These are phyloP conservation scores for Kluyveromyces sp. DNA, from an alignment of 1,139 yeast genomes.

Conservation along the genomic window DNA sequence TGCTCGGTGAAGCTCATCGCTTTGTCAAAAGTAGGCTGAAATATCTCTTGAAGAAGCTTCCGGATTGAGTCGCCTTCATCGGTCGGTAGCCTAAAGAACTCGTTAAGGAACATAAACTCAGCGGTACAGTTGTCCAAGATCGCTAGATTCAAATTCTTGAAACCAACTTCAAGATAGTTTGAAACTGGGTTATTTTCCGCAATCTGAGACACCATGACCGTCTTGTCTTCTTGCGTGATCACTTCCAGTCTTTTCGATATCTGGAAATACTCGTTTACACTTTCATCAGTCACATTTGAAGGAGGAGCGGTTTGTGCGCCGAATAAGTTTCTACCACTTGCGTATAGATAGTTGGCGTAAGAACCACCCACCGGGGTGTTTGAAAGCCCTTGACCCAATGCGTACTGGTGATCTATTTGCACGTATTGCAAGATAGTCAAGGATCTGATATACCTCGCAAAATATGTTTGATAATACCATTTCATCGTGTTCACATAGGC, in stretches of 20 bases:
- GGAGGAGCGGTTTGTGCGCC: constrained; percentile 10
- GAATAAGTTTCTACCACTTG: constrained; percentile 15
- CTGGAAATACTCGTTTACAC: constrained; percentile 42
- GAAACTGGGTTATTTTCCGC: constrained; percentile 69
- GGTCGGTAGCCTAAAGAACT: constrained; percentile 49
- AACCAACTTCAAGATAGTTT: constrained; percentile 68
- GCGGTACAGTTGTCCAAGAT: constrained; percentile 69
- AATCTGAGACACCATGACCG: constrained; percentile 75
- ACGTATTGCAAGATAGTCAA: constrained; percentile 55
- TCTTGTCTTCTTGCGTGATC: constrained; percentile 46
- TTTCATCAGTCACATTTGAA: constrained; percentile 17
- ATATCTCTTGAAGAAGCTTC: constrained; percentile 42
- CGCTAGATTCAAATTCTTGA: constrained; percentile 67
- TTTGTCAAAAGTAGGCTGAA: constrained; percentile 45
- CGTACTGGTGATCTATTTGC: constrained; percentile 44
- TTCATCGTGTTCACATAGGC: constrained; percentile 85
- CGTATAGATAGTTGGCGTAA: constrained; percentile 20
- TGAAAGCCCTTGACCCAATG: constrained; percentile 28
- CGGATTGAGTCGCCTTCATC: constrained; percentile 34
- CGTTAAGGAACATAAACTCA: constrained; percentile 67
- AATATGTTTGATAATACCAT: constrained; percentile 83
- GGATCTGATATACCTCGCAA: constrained; percentile 72
- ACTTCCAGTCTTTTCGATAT: constrained; percentile 53
- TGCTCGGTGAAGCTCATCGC: constrained; percentile 48
- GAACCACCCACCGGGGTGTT: constrained; percentile 17